These are phyloP conservation scores for Claviceps paspali DNA, from an alignment of 2,329 filamentous ascomycete species.

Conservation along the genomic window DNA sequence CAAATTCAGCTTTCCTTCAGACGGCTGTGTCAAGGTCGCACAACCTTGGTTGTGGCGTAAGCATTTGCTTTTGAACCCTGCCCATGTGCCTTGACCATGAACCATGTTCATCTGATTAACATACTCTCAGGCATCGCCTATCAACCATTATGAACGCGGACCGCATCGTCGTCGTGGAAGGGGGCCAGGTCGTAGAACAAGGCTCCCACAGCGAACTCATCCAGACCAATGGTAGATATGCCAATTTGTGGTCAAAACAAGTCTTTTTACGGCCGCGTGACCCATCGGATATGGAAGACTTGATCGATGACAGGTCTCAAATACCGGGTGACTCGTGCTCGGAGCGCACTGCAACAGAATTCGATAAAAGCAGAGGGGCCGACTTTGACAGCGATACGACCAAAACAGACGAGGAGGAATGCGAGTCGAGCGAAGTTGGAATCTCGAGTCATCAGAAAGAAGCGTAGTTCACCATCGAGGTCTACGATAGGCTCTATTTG, in stretches of 20 bases:
- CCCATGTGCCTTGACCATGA: no score
- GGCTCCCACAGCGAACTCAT: slow-evolving; percentile 47
- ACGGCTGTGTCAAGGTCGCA: slow-evolving; percentile 42
- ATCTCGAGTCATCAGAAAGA: slow-evolving; percentile 28
- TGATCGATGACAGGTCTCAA: slow-evolving; percentile 9
- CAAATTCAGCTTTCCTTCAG: slow-evolving; percentile 49
- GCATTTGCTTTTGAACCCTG: slow-evolving; percentile 11
- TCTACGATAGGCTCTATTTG: slow-evolving; percentile 15
- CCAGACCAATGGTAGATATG: slow-evolving; percentile 43
- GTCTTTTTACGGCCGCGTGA: slow-evolving; percentile 37
- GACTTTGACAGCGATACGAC: slow-evolving; percentile 11
- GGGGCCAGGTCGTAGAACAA: slow-evolving; percentile 47
- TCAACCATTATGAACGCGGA: slow-evolving; percentile 59
- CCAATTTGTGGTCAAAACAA: slow-evolving; percentile 50
- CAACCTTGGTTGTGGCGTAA: slow-evolving; percentile 51
- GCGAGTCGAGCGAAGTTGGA: slow-evolving; percentile 16
- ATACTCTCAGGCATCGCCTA: slow-evolving; percentile 40
- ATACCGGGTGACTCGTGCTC: slow-evolving; percentile 23
- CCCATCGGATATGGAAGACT: slow-evolving; percentile 1
- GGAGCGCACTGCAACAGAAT: slow-evolving; percentile 20
- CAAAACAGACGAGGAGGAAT: slow-evolving; percentile 9
- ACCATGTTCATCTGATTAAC: no score
- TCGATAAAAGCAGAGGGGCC: slow-evolving; percentile 13
- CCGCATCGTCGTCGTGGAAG: slow-evolving; percentile 48
- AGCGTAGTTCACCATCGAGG: slow-evolving; percentile 21